Conservation (phyloP, 73 alveolate genomes). For the Paramecium tetraurelia region DNA sequence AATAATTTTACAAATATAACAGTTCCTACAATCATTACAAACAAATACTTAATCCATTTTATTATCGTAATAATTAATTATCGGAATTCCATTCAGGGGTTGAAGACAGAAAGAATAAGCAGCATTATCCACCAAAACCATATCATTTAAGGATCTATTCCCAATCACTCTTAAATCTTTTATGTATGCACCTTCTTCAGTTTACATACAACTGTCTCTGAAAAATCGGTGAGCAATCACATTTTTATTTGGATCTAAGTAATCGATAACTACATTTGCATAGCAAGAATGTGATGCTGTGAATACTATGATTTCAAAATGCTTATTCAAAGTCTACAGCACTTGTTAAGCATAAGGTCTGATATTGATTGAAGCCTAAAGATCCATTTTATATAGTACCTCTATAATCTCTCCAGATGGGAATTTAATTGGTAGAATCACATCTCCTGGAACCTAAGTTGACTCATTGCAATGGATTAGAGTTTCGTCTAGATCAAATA, state of each 20-base stretch:
- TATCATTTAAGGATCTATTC: constrained; percentile 37
- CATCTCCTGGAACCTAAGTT: constrained; percentile 54
- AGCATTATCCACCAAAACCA: constrained; percentile 60
- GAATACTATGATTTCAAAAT: constrained; percentile 62
- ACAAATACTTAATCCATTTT: constrained; percentile 47
- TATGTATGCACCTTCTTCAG: constrained; percentile 67
- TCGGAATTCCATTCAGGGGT: constrained; percentile 58
- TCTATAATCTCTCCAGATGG: constrained; percentile 63
- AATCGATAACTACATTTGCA: constrained; percentile 65
- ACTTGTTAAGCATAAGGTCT: constrained; percentile 66
- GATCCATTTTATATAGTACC: not conserved
- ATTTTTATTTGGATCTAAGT: constrained; percentile 63
- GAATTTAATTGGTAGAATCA: constrained; percentile 56
- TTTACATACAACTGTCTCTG: constrained; percentile 65
- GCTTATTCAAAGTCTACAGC: constrained; percentile 48
- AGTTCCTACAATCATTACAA: not conserved
- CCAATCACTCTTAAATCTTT: constrained; percentile 63
- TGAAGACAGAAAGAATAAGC: constrained; percentile 53
- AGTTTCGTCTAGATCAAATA: constrained; percentile 65
- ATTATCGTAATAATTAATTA: constrained; percentile 49
- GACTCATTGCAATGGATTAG: constrained; percentile 61
- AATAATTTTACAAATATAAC: not conserved
- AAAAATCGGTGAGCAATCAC: constrained; percentile 54
- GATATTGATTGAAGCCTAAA: constrained; percentile 65
- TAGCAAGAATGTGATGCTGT: constrained; percentile 68